Evolutionary conservation across 805 yeast species (phyloP), one percentile per base, ranked within the genome.

Genomic region (Metschnikowia anglica): DNA sequence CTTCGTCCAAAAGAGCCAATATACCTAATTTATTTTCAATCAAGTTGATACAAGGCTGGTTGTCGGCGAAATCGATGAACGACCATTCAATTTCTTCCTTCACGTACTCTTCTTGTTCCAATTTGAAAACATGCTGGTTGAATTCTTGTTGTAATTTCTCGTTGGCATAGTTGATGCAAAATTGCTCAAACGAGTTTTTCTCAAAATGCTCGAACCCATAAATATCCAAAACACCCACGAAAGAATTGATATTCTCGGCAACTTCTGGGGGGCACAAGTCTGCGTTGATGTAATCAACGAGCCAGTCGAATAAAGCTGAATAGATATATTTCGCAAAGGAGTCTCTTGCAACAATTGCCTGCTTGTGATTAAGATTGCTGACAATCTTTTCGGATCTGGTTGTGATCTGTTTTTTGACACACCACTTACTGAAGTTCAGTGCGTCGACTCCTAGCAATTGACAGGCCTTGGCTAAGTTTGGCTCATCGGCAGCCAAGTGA

Each of bases 141-240:
- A 91, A 91, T 64, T 91, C 97, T 66, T 91, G 98, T 67, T 91
- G 98, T 56, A 91, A 76, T 67, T 91, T 91, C 70, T 91, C 99
- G 66, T 90, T 90, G 34, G 97, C 97, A 63, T 90, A 90, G 64
- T 90, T 90, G 67, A 90, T 90, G 72, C 99, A 91, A 66, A 91
- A 91, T 66, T 91, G 99, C 68, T 91, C 99, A 59, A 91, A 91
- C 7, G 97, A 89, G 68, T 91, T 91, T 57, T 79, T 82, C 53
- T 88, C 90, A 62, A 91, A 91, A 66, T 91, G 97, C 66, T 91
- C 99, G 63, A 91, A 91, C 18, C 99, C 99, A 60, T 91, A 91
- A 55, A 91, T 91, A 83, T 91, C 99, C 56, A 91, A 76, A 23
- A 91, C 98, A 63, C 99, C 99, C 58, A 91, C 91, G 56, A 91